Base-by-base conservation (phyloP, 306 rosid species). In the Ochetophila trinervis region DNA sequence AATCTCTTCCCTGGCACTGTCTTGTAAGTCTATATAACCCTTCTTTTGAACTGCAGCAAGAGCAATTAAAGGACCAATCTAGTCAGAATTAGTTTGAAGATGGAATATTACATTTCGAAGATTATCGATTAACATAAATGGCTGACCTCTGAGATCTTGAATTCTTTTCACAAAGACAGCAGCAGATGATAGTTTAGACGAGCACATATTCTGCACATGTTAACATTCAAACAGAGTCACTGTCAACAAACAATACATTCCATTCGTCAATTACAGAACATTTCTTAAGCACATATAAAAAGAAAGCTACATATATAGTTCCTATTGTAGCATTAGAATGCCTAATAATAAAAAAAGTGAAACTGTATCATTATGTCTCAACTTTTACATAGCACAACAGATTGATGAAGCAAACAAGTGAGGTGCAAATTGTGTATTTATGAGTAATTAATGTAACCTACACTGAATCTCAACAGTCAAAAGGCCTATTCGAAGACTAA, bases 131-230 rank as follows among this genome's bases (percentile, higher is more conserved):
- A 50, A 60, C 57, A 61, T 55, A 58, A 68, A n/a, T 66, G 53
- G 59, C 87, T 78, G 67, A 91, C 97, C 89, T 70, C 95, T 75
- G 66, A 87, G 81, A 58, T 79, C 96, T 5, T 91, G 90, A 70
- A 91, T 19, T 53, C 77, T 91, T 72, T 86, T 91, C 44, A 91
- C 88, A 49, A 87, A 77, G 69, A 70, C 74, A 58, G 86, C 83
- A 23, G 92, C 87, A 24, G 95, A 68, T 58, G 96, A 68, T 32
- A 83, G 20, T 82, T 60, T 87, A 49, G 82, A 69, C 45, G 70
- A 88, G 19, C 70, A 63, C 72, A 73, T 16, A 47, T 35, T 66
- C 96, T 87, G 87, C 45, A 40, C 18, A 66, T 71, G 13, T 67
- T 24, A 55, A 35, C 14, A 35, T 61, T 27, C 37, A 68, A 58